A percentile compares a stretch with the other conserved stretches of the same genome.
Evolutionary conservation across 352 stramenopile species (phyloP).

Genomic region (Globisporangium cystogenes): DNA sequence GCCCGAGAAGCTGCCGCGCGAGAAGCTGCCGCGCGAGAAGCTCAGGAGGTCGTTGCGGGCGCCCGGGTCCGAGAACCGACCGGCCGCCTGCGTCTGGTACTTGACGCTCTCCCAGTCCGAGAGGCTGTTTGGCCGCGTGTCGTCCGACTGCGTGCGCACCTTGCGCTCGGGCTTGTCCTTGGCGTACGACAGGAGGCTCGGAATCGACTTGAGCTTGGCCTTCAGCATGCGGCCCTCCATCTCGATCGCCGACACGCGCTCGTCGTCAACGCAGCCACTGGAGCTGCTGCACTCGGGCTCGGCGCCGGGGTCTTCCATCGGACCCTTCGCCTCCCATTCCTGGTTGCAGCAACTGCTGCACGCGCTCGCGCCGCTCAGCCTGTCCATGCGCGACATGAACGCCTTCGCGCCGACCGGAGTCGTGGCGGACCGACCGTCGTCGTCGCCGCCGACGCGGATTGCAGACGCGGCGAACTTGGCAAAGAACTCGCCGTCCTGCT

Average conservation of each 20-base stretch:
- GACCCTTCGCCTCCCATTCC: conserved; percentile 9
- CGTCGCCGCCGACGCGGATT: background rate
- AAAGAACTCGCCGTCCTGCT: conserved; percentile 34
- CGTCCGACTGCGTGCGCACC: conserved; percentile 45
- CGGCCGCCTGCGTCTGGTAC: conserved; percentile 31
- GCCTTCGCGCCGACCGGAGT: conserved; percentile 16
- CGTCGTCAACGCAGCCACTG: too few relatives aligned
- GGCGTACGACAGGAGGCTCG: conserved; percentile 48
- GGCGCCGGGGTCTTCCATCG: conserved; percentile 11
- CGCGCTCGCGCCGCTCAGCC: conserved; percentile 30
- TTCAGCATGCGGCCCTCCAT: conserved; percentile 31
- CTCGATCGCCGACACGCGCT: conserved; percentile 10
- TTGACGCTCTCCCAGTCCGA: conserved; percentile 49
- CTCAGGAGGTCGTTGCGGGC: conserved; percentile 67
- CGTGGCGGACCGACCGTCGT: conserved; percentile 19
- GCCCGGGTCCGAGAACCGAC: conserved; percentile 70
- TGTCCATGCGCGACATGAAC: conserved; percentile 15
- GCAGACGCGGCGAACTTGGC: conserved; percentile 25
- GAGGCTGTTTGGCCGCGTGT: conserved; percentile 21
- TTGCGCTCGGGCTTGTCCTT: conserved; percentile 24
- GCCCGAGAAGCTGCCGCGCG: conserved; percentile 18
- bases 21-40: conserved; percentile 51
- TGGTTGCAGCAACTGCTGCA: conserved; percentile 13
- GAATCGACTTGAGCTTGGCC: conserved; percentile 34
- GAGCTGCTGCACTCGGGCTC: background rate